Base-by-base conservation (phyloP, 768 basidiomycete species). In the Mycena sanguinolenta region DNA sequence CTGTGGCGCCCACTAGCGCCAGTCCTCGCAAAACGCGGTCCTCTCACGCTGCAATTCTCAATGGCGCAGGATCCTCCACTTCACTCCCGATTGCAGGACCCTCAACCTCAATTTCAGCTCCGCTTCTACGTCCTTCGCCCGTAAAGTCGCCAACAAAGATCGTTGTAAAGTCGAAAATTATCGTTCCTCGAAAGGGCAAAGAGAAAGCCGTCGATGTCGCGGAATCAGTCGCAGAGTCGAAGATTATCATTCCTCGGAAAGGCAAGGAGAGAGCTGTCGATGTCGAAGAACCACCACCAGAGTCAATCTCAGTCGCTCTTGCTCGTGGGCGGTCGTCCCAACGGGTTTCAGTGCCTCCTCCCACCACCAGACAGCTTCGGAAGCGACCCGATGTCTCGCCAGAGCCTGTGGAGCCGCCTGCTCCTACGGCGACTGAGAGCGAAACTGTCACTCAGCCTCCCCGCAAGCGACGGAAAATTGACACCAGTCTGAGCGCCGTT, bases 401-500 rank as follows among this genome's bases (percentile, higher is more conserved):
- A 42, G 61, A 62, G 50, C 34, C 49, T 42, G 14, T 67, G 63
- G 61, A 34, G 32, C 32, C 72, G 32, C 32, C 72, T 70, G 58
- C 60, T 46, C 21, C 42, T 55, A 25, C 72, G 65, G 17, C 52
- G 32, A 12, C 44, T 8, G 50, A 58, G 27, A 25, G 21, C 3
- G 62, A 69, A 52, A 19, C 68, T 27, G 32, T 10, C 32, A 34
- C 32, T 34, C 32, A 34, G 6, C 32, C 34, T 14, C 39, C 75
- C 12, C 75, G 71, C 61, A 83, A 81, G 69, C 79, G 81, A 9
- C 52, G 76, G 54, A 78, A 73, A 58, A 63, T 77, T 12, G 63
- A 76, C 19, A 34, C 32, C 32, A 34, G 32, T 34, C 32, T 34
- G 32, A 34, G 32, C 32, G 32, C 32, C 32, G 32, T 34, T 34